phyloP scores from a whole-genome alignment of 768 basidiomycete genomes.

The Tubosaeta brunneosetosa region DNA sequence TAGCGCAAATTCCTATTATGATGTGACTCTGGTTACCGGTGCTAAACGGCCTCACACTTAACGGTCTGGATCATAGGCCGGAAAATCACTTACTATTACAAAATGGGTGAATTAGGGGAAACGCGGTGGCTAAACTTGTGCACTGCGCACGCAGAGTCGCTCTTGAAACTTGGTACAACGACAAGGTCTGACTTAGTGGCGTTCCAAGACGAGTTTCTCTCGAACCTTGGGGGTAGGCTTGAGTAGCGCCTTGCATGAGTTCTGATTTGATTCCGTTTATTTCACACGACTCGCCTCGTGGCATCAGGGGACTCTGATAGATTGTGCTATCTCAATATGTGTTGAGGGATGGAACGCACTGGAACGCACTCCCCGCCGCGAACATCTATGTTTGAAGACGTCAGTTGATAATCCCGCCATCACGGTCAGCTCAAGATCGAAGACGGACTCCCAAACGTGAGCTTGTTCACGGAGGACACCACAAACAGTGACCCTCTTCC shows the following conservation, averaged over 20 bases:
- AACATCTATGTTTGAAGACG: not conserved
- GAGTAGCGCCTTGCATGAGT: not conserved
- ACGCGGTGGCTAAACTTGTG: not conserved
- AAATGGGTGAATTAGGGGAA: not conserved
- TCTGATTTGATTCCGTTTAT: not conserved
- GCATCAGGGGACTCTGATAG: not conserved
- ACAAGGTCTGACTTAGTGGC: conserved; percentile 9
- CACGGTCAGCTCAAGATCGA: not conserved
- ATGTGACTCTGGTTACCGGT: not conserved
- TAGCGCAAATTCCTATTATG: not conserved
- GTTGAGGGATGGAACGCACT: not conserved
- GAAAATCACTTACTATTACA: not conserved
- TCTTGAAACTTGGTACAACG: conserved; percentile 7
- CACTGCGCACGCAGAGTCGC: not conserved
- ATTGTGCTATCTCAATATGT: not conserved
- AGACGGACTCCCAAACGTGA: no score
- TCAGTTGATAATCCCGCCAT: not conserved
- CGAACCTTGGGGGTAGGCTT: not conserved
- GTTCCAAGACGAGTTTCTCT: not conserved
- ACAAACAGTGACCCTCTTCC: not conserved
- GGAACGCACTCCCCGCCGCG: not conserved
- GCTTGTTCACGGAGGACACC: no score
- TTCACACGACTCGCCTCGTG: not conserved
- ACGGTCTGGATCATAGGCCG: not conserved
- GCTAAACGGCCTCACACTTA: not conserved